Evolutionary conservation across 169 alveolate genomes (phyloP).

Genomic region (Miamiensis avidus): DNA sequence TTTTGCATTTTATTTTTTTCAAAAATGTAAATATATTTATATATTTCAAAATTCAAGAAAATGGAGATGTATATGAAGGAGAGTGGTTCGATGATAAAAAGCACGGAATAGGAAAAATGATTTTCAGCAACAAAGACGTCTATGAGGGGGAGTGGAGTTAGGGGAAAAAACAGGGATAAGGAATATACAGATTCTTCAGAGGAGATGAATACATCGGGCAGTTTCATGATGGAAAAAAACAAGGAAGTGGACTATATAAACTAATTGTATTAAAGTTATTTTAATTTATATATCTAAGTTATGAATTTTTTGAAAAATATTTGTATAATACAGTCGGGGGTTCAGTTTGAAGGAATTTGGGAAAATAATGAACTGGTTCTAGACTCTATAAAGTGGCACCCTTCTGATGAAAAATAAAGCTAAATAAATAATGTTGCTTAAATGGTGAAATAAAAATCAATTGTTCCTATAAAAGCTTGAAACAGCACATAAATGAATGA

Average conservation of each 20-base stretch:
- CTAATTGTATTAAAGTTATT: not conserved
- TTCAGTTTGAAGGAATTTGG: not conserved
- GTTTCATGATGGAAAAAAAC: not conserved
- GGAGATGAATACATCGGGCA: not conserved
- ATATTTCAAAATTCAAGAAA: not conserved
- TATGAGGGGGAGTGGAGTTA: slow-evolving; percentile 38
- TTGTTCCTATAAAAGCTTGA: not conserved
- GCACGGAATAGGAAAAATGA: slow-evolving; percentile 32
- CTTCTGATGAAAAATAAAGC: not conserved
- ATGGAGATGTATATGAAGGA: slow-evolving; percentile 28
- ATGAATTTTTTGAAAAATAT: not conserved
- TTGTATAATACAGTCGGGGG: not conserved
- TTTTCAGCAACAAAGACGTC: slow-evolving; percentile 13
- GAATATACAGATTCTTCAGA: slow-evolving; percentile 22
- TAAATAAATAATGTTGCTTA: not conserved
- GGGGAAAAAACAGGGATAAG: slow-evolving; percentile 28
- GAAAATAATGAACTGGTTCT: not conserved
- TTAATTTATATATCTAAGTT: not conserved
- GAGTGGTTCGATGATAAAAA: slow-evolving; percentile 29
- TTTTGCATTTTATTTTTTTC: not conserved
- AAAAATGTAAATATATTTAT: no score
- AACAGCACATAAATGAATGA: not conserved
- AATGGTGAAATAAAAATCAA: not conserved
- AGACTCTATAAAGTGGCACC: no score
- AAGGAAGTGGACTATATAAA: not conserved